Evolutionary conservation across 2,329 filamentous ascomycete species (phyloP).

Genomic region (Fusarium sp.): DNA sequence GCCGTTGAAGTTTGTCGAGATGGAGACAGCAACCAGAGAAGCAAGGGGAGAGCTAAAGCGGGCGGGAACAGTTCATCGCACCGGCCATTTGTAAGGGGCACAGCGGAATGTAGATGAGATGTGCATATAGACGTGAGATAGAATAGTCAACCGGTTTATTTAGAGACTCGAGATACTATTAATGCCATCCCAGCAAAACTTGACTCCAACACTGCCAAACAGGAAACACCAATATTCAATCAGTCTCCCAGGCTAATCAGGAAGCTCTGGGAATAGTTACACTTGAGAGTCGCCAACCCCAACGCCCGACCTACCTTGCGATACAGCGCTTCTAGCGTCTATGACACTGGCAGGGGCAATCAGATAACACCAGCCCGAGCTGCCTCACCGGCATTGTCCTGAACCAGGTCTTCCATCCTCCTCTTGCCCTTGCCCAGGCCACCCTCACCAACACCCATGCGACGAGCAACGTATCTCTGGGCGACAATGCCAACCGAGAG

Average conservation of each 20-base stretch:
- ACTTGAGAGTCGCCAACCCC: constrained; percentile 31
- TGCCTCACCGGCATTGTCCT: constrained; percentile 69
- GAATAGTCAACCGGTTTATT: constrained; percentile 1
- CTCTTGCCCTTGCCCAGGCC: constrained; percentile 72
- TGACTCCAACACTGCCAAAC: constrained; percentile 17
- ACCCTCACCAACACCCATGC: constrained; percentile 96
- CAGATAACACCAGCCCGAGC: constrained; percentile 69
- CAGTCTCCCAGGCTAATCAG: constrained; percentile 17
- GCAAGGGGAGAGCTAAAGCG: constrained; percentile 58
- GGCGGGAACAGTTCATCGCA: constrained; percentile 46
- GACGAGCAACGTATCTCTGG: constrained; percentile 91
- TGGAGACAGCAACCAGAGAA: constrained; percentile 63
- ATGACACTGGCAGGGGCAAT: constrained; percentile 11
- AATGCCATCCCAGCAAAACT: constrained; percentile 19
- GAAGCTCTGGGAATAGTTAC: constrained; percentile 30
- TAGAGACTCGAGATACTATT: constrained; percentile 1
- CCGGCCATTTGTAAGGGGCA: constrained; percentile 8
- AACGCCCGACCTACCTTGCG: constrained; percentile 41
- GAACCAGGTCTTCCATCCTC: constrained; percentile 66
- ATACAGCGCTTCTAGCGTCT: constrained; percentile 20
- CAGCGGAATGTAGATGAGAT: neutral
- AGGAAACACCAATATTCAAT: constrained; percentile 33
- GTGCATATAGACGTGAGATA: neutral
- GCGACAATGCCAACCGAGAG: constrained; percentile 87
- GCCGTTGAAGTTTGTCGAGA: constrained; percentile 68